A percentile compares a stretch with the other conserved stretches of the same genome.
phyloP scores from a whole-genome alignment of 2,329 filamentous ascomycete species.

The Aspergillus arachidicola region DNA sequence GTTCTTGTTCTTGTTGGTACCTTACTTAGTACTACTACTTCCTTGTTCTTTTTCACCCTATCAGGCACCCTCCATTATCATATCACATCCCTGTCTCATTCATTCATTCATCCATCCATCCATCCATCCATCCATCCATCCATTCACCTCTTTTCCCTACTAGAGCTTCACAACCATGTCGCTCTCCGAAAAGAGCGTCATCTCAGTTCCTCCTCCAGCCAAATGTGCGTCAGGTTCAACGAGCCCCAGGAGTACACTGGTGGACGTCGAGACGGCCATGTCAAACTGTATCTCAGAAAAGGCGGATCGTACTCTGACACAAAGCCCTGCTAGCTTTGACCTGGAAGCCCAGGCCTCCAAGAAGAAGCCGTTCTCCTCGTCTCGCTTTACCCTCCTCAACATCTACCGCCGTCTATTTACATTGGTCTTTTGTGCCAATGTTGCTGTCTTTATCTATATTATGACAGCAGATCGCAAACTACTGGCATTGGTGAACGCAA shows the following conservation, averaged over 20 bases:
- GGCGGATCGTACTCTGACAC: slow-evolving; percentile 17
- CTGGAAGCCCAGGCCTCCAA: slow-evolving; percentile 32
- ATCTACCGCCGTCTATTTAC: slow-evolving; percentile 49
- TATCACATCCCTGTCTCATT: not conserved
- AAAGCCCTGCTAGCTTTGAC: slow-evolving; percentile 23
- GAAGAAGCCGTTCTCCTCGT: slow-evolving; percentile 28
- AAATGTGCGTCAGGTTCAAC: slow-evolving; percentile 15
- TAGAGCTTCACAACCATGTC: slow-evolving; percentile 16
- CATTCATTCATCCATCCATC: not conserved
- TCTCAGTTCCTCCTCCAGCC: slow-evolving; percentile 22
- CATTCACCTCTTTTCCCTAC: not conserved
- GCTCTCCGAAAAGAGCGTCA: slow-evolving; percentile 13
- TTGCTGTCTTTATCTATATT: slow-evolving; percentile 40
- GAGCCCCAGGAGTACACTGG: slow-evolving; percentile 24
- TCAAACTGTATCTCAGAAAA: slow-evolving; percentile 21
- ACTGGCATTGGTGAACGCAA: slow-evolving; percentile 45
- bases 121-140: not conserved
- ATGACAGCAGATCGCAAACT: slow-evolving; percentile 40
- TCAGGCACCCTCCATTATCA: not conserved
- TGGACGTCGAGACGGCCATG: slow-evolving; percentile 20
- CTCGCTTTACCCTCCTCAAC: slow-evolving; percentile 42
- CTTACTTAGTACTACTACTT: too few relatives aligned
- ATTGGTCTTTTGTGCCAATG: slow-evolving; percentile 43
- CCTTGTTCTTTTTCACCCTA: not conserved
- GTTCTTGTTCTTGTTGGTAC: too few relatives aligned